A percentile compares a stretch with the other conserved stretches of the same genome.
phyloP scores from a whole-genome alignment of 441 rosid species.

The Populus hybrid region DNA sequence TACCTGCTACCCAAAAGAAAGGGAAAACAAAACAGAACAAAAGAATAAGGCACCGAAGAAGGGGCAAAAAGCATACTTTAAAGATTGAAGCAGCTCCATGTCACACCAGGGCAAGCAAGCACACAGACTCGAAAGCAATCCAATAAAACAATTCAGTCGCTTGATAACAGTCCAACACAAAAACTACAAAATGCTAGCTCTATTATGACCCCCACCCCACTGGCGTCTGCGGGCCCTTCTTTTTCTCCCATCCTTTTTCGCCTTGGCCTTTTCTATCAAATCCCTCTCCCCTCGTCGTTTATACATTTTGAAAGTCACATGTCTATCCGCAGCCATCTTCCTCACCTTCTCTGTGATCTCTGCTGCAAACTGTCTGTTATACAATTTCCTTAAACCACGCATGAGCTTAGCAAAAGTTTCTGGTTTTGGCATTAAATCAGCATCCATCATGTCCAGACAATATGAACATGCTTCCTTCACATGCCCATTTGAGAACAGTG shows the following conservation, averaged over 20 bases:
- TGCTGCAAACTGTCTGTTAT: conserved; percentile 66
- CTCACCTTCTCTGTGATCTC: conserved; percentile 87
- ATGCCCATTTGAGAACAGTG: conserved; percentile 65
- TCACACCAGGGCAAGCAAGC: not conserved
- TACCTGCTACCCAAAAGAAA: not conserved
- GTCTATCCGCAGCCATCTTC: conserved; percentile 77
- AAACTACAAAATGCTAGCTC: conserved; percentile 37
- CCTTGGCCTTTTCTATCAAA: conserved; percentile 59
- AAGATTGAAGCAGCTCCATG: conserved; percentile 6
- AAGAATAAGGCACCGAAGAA: not conserved
- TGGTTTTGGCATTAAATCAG: conserved; percentile 72
- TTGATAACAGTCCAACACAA: not conserved
- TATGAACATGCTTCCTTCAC: conserved; percentile 78
- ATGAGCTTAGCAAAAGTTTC: conserved; percentile 83
- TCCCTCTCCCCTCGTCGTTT: conserved; percentile 79
- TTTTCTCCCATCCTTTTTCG: conserved; percentile 50
- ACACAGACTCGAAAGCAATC: not conserved
- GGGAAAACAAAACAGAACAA: not conserved
- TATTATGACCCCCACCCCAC: conserved; percentile 32
- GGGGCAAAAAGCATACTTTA: not conserved
- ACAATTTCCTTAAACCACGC: conserved; percentile 67
- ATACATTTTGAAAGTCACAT: conserved; percentile 75
- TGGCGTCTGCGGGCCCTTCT: conserved; percentile 45
- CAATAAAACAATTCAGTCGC: not conserved
- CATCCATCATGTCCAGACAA: conserved; percentile 89